Base-by-base conservation (phyloP, 2,329 filamentous ascomycete genomes). In the Emmonsia crescens region DNA sequence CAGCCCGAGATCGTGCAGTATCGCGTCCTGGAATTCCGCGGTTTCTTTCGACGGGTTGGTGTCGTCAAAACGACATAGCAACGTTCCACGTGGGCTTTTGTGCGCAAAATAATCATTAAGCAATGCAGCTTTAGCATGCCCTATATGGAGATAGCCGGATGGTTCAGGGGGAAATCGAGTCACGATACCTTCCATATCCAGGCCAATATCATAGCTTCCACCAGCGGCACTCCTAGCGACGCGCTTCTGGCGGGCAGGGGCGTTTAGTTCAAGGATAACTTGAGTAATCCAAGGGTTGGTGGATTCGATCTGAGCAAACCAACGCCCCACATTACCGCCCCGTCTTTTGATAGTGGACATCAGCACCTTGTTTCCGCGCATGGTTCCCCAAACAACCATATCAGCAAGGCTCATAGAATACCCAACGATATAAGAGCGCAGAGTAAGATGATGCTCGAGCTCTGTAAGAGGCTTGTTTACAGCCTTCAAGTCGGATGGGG, bases 1-100 rank as follows among this genome's bases (percentile, higher is more conserved):
- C 62, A 96, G 81, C 60, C 85, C 84, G 49, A 95, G 82, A 75
- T 96, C 91, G 78, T 94, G 87, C 49, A 95, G 80, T 65, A 96
- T 96, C 6, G 89, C 83, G 75, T 96, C 90, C 72, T 96, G 87
- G 72, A 86, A 96, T 78, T 96, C 91, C 72, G 91, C 85, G 78
- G 93, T 96, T 80, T 96, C 91, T 76, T 96, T 96, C 65, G 87
- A 85, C 1, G 91, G 91, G 76, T 96, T 96, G 57, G 91, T 96
- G 72, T 96, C 91, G 73, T 96, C 91, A 71, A 96, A 91, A 63
- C 91, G 88, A 46, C 96, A 83, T 62, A 91, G 85, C 68, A 96
- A 80, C 70, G 86, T 91, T 52, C 67, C 69, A 71, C 91, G 91
- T 1, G 46, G 1, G 16, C 69, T 63, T 55, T 67, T 67, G 58